Percentiles rank a stretch among this genome's conserved stretches.
Evolutionary conservation across 371 early-diverging fungal genomes (phyloP).

Genomic region (Haplosporangium sp.): DNA sequence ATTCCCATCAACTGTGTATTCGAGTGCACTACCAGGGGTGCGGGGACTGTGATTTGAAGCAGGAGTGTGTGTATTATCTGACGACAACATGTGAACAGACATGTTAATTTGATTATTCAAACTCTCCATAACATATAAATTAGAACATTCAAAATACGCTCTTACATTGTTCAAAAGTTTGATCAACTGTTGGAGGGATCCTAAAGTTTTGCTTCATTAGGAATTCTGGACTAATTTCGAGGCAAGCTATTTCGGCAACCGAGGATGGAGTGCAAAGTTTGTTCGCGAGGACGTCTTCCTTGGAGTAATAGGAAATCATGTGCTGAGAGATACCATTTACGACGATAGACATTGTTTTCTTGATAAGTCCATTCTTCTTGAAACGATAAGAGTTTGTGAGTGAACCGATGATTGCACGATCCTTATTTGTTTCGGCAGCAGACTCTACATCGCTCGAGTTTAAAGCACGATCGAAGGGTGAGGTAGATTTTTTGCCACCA

Average conservation of each 20-base stretch:
- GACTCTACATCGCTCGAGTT: constrained; percentile 46
- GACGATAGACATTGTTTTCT: constrained; percentile 86
- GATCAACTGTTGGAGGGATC: constrained; percentile 64
- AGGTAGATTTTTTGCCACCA: constrained; percentile 49
- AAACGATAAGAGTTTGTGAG: constrained; percentile 73
- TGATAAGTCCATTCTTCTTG: constrained; percentile 84
- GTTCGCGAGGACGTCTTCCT: constrained; percentile 74
- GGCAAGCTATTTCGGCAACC: constrained; percentile 59
- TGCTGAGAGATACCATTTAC: constrained; percentile 82
- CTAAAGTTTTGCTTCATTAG: constrained; percentile 68
- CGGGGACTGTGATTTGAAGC: constrained; percentile 42
- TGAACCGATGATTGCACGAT: constrained; percentile 71
- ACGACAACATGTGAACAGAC: too few relatives aligned
- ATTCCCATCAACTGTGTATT: constrained; percentile 20
- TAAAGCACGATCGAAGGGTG: constrained; percentile 36
- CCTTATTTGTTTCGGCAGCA: constrained; percentile 63
- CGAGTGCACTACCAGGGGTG: constrained; percentile 25
- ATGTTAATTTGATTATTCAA: too few relatives aligned
- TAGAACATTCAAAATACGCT: neutral
- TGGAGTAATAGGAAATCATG: constrained; percentile 86
- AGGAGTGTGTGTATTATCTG: constrained; percentile 30
- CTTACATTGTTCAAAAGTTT: constrained; percentile 36
- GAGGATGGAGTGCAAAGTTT: constrained; percentile 65
- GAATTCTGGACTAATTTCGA: constrained; percentile 66
- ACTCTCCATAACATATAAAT: too few relatives aligned